A percentile compares a stretch with the other conserved stretches of the same genome.
These are phyloP conservation scores for Glarea lozoyensis DNA, from an alignment of 495 filamentous ascomycete genomes.

Conservation along the genomic window DNA sequence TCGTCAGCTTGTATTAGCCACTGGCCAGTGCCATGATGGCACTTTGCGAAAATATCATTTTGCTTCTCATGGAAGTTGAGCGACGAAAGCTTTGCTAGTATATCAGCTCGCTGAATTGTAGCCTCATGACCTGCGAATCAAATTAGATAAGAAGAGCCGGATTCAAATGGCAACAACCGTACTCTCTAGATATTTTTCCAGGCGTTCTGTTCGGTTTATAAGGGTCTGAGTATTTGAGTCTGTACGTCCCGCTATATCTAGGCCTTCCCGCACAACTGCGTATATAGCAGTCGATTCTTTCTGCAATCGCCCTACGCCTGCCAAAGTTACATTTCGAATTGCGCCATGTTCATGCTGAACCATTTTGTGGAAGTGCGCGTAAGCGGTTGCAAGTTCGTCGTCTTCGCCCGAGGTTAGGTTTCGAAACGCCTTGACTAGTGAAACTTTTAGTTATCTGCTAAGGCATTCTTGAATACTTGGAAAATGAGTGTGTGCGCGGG, in stretches of 20 bases:
- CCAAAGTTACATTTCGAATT: background rate
- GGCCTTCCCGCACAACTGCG: background rate
- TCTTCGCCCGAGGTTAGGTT: background rate
- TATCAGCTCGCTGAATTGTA: background rate
- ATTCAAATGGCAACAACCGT: background rate
- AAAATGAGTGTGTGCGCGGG: too few relatives aligned
- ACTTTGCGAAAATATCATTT: background rate
- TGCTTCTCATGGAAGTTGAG: conserved; percentile 1
- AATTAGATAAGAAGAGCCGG: background rate
- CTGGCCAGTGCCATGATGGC: background rate
- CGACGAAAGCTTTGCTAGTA: background rate
- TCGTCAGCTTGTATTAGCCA: background rate
- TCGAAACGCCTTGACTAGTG: conserved; percentile 1
- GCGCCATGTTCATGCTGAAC: background rate
- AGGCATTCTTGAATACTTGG: background rate
- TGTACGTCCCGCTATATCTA: background rate
- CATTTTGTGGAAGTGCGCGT: background rate
- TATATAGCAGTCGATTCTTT: background rate
- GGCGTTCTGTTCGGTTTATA: background rate
- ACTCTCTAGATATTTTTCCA: conserved; percentile 1
- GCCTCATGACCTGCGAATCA: background rate
- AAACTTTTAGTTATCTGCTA: background rate
- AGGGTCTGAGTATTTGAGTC: background rate
- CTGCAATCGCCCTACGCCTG: background rate
- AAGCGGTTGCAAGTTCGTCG: background rate